Base-by-base conservation (phyloP, 1,284 basidiomycete species). In the Ustilago hordei region DNA sequence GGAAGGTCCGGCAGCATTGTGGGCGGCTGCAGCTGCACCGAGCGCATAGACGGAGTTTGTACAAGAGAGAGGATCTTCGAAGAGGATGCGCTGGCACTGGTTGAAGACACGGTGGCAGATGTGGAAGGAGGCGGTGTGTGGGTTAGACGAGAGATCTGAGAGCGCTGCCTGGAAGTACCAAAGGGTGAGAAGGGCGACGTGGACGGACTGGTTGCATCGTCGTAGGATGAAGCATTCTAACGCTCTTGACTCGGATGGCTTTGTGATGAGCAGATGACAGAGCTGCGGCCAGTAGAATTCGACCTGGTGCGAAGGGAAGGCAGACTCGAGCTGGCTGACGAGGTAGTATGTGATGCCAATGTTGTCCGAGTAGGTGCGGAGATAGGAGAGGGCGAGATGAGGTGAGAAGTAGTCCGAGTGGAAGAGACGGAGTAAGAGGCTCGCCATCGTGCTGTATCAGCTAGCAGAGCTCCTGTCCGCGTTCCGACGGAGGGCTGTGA, bases 41-140 rank as follows among this genome's bases (percentile, higher is more conserved):
- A 66, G 62, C 5, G 65, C 64, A 32, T 71, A 76, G 59, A 64
- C 64, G 19, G 69, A 60, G 12, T 69, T 70, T n/a, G 69, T 58
- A 17, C 39, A 64, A 8, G 79, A 59, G 41, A 82, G 75, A 2
- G 83, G 89, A 86, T 98, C 94, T 69, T 93, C 91, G 86, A 98
- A 99, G 82, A 99, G 95, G 85, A 98, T 95, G 88, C 95, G 93
- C 87, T 99, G 96, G 85, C 95, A 97, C 86, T 91, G 91, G 85
- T 95, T 94, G 74, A 98, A 89, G 56, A 95, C 91, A 68, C 97
- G 91, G 87, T 95, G 94, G 87, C 97, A 99, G 75, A 97, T 92
- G 66, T 91, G 88, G 87, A 99, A 98, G 0, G 95, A 93, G 32
- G 89, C 90, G 1, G 95, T 92, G 69, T 91, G 90, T 52, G 87